phyloP scores from a whole-genome alignment of 352 stramenopile genomes.

The Phytophthora kernoviae region DNA sequence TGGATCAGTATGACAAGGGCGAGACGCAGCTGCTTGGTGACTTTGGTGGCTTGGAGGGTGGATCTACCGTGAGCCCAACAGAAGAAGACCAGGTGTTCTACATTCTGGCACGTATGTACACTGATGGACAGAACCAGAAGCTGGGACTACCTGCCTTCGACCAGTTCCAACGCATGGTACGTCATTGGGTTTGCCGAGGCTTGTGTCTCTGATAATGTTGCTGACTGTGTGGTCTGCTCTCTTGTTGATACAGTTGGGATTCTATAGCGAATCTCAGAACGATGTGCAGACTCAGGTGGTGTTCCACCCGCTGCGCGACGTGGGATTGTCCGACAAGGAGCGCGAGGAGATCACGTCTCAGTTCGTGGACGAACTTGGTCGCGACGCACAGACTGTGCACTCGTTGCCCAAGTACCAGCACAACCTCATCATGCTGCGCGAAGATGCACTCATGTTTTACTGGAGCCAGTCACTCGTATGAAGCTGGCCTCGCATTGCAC shows the following conservation, averaged over 20 bases:
- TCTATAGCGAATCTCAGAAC: conserved; percentile 79
- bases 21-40: conserved; percentile 43
- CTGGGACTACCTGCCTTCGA: conserved; percentile 84
- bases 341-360: conserved; percentile 67
- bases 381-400: conserved; percentile 72
- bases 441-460: conserved; percentile 88
- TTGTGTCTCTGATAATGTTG: background rate
- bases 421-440: conserved; percentile 82
- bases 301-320: conserved; percentile 69
- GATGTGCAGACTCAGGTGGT: conserved; percentile 78
- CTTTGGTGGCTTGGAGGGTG: conserved; percentile 42
- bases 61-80: conserved; percentile 11
- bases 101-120: conserved; percentile 83
- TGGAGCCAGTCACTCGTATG: conserved; percentile 82
- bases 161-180: conserved; percentile 83
- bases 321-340: conserved; percentile 65
- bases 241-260: conserved; percentile 56
- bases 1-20: conserved; percentile 62
- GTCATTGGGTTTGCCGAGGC: conserved; percentile 8
- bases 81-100: conserved; percentile 85
- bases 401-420: conserved; percentile 85
- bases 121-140: conserved; percentile 65
- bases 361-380: conserved; percentile 63
- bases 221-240: conserved; percentile 18
- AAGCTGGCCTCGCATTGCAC: conserved; percentile 6